Base-by-base conservation (phyloP, 495 filamentous ascomycete species). In the Achaetomiella virescens region DNA sequence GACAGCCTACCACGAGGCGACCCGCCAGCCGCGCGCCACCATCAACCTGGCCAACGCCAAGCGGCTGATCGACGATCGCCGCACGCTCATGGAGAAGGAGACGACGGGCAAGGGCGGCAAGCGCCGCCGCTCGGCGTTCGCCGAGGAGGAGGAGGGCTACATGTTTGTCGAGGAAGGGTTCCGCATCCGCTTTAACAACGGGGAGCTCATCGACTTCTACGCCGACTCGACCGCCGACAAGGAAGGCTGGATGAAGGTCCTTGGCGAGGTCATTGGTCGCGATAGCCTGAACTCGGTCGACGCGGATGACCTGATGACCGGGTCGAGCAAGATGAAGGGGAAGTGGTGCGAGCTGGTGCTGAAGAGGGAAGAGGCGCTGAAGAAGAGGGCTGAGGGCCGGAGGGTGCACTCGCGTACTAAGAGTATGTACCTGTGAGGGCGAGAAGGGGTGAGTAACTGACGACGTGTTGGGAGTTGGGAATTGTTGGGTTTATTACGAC, bases 101-200 rank as follows among this genome's bases (percentile, higher is more conserved):
- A 88, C 84, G 0, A 83, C 78, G 41, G 84, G 84, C 22, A 86
- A 86, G 64, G 80, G 78, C 57, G 87, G 88, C 53, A 85, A 85
- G 60, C 84, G 93, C 21, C 84, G 93, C 35, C 91, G 93, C 66
- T 95, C 89, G 49, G 93, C 89, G 25, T 98, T 98, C 62, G 91
- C 95, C 8, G 93, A 97, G 70, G 95, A 97, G 63, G 95, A 97
- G 70, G 93, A 98, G 63, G 93, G 95, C 45, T 98, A 97, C 74
- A 96, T 97, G 90, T 97, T 97, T 62, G 93, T 98, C 21, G 93
- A 98, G 71, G 95, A 97, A 67, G 93, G 95, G 12, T 98, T 98
- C 82, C 88, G 93, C 33, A 92, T 98, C 68, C 89, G 91, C 50
- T 98, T 98, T 71, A 91, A 86, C 56, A 98, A 98, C 66, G 93